These are phyloP conservation scores for Apiospora pterosperma DNA, from an alignment of 2,329 filamentous ascomycete species.

Conservation along the genomic window DNA sequence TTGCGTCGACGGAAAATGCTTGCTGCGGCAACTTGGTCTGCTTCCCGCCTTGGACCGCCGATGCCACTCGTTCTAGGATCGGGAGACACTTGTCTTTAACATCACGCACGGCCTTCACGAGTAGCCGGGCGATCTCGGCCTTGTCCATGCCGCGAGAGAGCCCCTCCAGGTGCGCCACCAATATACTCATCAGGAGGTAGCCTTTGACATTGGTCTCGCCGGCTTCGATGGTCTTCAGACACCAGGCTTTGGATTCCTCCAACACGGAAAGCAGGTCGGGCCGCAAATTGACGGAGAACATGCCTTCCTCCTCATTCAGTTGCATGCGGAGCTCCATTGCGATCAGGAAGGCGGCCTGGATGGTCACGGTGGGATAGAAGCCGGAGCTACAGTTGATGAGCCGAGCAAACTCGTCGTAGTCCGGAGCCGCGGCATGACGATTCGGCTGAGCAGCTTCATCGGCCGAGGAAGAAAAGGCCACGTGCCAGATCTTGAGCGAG, in stretches of 20 bases:
- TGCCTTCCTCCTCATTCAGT: conserved; percentile 33
- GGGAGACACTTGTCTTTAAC: conserved; percentile 27
- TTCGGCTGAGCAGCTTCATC: conserved; percentile 7
- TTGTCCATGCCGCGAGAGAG: conserved; percentile 30
- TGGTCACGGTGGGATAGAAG: conserved; percentile 32
- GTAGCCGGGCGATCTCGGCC: conserved; percentile 27
- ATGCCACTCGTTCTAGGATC: conserved; percentile 29
- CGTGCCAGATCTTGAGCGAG: conserved; percentile 43
- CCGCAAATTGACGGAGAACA: conserved; percentile 29
- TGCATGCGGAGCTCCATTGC: conserved; percentile 35
- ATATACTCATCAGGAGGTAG: conserved; percentile 36
- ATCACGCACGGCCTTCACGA: conserved; percentile 35
- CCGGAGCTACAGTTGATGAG: conserved; percentile 35
- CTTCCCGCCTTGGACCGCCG: no score
- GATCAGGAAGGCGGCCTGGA: conserved; percentile 32
- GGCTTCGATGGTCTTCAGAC: conserved; percentile 33
- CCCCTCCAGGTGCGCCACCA: conserved; percentile 38
- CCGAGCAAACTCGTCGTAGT: conserved; percentile 27
- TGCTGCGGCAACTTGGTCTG: no score
- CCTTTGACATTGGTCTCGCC: conserved; percentile 54
- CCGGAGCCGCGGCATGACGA: not conserved
- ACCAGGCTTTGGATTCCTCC: conserved; percentile 37
- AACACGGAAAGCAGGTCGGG: conserved; percentile 38
- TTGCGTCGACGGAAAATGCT: no score
- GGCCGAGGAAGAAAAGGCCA: conserved; percentile 24